These are phyloP conservation scores for Fusarium succisae DNA, from an alignment of 2,329 filamentous ascomycete species.

Conservation along the genomic window DNA sequence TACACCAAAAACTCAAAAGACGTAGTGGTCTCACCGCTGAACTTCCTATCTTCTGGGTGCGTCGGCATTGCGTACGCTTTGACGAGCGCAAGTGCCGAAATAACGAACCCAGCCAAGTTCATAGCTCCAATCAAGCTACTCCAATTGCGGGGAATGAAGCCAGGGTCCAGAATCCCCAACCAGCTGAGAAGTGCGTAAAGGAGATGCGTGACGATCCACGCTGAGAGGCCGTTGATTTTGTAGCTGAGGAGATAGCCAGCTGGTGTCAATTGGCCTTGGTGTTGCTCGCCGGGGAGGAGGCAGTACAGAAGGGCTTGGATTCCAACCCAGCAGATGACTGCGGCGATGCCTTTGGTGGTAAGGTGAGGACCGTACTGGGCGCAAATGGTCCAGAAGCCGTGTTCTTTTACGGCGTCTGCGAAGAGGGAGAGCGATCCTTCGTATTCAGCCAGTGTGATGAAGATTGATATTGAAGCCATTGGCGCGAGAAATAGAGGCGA, in stretches of 20 bases:
- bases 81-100: conserved; percentile 44
- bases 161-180: conserved; percentile 48
- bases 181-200: conserved; percentile 42
- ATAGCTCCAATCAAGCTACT: conserved; percentile 49
- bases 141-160: conserved; percentile 55
- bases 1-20: not conserved
- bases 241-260: conserved; percentile 55
- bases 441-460: conserved; percentile 36
- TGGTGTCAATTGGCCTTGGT: conserved; percentile 53
- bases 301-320: conserved; percentile 29
- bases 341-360: conserved; percentile 22
- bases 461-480: conserved; percentile 34
- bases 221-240: conserved; percentile 53
- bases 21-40: conserved; percentile 46
- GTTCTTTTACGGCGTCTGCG: not conserved
- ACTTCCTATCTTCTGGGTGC: conserved; percentile 54
- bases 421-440: conserved; percentile 33
- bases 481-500: conserved; percentile 38
- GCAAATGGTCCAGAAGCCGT: conserved; percentile 33
- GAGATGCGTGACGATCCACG: conserved; percentile 52
- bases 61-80: conserved; percentile 53
- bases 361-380: conserved; percentile 24
- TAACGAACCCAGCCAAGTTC: conserved; percentile 48
- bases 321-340: conserved; percentile 13
- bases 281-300: conserved; percentile 17